Evolutionary conservation across 768 basidiomycete genomes (phyloP).

Genomic region (Tylopilus subfusipes): DNA sequence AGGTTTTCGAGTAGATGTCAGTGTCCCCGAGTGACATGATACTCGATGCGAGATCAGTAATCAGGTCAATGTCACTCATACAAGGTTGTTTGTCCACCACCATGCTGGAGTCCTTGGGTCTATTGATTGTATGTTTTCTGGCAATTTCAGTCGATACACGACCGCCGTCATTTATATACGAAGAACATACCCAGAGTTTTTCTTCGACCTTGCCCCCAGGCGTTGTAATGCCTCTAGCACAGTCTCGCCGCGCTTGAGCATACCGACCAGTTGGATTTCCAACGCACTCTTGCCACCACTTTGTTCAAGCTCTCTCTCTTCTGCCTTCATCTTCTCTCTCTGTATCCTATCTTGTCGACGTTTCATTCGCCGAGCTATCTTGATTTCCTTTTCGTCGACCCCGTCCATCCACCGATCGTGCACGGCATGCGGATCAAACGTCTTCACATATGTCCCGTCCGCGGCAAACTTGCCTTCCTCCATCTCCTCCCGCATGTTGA

Average conservation of each 20-base stretch:
- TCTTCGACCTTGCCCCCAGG: constrained; percentile 67
- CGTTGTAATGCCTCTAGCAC: constrained; percentile 87
- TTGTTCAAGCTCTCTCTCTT: constrained; percentile 69
- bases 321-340: constrained; percentile 61
- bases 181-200: constrained; percentile 26
- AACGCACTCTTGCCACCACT: constrained; percentile 62
- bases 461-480: constrained; percentile 96
- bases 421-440: constrained; percentile 83
- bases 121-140: constrained; percentile 32
- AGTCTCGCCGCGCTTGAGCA: constrained; percentile 87
- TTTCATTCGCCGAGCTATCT: constrained; percentile 73
- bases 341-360: constrained; percentile 71
- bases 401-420: constrained; percentile 98
- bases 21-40: constrained; percentile 83
- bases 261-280: constrained; percentile 63
- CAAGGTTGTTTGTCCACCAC: constrained; percentile 43
- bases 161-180: background rate
- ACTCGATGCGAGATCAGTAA: constrained; percentile 85
- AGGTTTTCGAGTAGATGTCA: constrained; percentile 83
- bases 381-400: constrained; percentile 80
- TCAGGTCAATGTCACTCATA: constrained; percentile 62
- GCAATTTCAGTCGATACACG: background rate
- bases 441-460: constrained; percentile 84
- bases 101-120: constrained; percentile 42
- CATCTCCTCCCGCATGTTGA: constrained; percentile 99